Evolutionary conservation across 1,284 basidiomycete species (phyloP), one percentile per base, ranked within the genome.

Genomic region (Tilletia horrida): DNA sequence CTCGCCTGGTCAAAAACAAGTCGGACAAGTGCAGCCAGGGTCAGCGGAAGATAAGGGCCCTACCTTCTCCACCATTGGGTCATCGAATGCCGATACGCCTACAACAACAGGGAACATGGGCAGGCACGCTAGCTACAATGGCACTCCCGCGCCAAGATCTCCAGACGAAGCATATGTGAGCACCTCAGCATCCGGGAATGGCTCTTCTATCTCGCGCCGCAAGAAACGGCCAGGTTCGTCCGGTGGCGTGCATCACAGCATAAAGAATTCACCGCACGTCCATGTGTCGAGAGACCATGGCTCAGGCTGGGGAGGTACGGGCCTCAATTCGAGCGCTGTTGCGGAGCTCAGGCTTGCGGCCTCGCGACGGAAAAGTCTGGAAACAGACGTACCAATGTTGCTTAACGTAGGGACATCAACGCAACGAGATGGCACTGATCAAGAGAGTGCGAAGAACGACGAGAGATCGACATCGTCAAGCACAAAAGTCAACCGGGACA

Each of bases 301-400:
- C 55, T 59, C 55, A 14, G 29, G 29, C 7, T 59, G 55, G 55
- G 31, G 31, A 2, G 27, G 2, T 4, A 29, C 29, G 14, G 55
- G 27, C 18, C 27, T 59, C 29, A 27, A 59, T 29, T 59, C 55
- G 4, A 59, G 55, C 27, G 35, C 55, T 7, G 55, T 59, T 21
- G 55, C 55, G 27, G 55, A 59, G 55, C 55, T 59, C 3, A 31
- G 55, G 27, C 23, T 59, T 16, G 55, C 55, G 6, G 55, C 55
- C 14, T 59, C 55, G 18, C 55, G 55, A 21, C 55, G 55, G 55
- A 59, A 59, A 29, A 59, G 55, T 40, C 31, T 59, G 7, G 55
- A 59, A 27, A 59, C 55, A 7, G 25, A 59, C 14, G 25, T 29
- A 16, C 52, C 21, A 25, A 6, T 59, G 1, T 27, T 59, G 29